Evolutionary conservation across 2,329 filamentous ascomycete genomes (phyloP), one percentile per base, ranked within the genome.

Genomic region (Byssothecium circinans): DNA sequence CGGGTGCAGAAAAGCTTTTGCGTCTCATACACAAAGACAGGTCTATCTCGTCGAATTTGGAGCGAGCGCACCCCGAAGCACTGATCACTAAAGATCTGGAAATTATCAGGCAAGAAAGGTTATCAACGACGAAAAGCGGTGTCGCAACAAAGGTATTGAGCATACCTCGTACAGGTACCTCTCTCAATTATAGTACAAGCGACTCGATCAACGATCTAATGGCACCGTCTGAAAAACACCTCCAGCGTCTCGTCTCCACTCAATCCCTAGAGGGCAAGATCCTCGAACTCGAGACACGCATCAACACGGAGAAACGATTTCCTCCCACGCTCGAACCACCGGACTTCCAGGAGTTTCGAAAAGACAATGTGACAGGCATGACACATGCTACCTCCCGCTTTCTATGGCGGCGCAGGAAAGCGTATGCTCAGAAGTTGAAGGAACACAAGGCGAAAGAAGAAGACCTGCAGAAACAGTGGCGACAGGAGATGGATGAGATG

Each of bases 381-480:
- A 23, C 8, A 4, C 27, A 38, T 3, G 2, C 4, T n/a, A 49
- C 43, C 4, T 43, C 42, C 14, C 30, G 43, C 8, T 18, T 22
- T 2, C 20, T 40, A 32, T 53, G 50, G 50, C 15, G 43, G 8
- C 23, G 37, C n/a, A 47, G 45, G 19, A 47, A 45, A 29, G 43
- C 47, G 44, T 22, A 43, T 12, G 45, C 40, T 2, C 34, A 14
- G 15, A 40, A n/a, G 8, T 8, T 25, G 10, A 7, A 6, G 14
- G 18, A 45, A 19, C 18, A 42, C 23, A 25, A 23, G 18, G 6
- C 8, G 17, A 36, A 41, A 14, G 20, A 30, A 35, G 30, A 15
- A 25, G 7, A 33, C 35, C 3, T 44, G n/a, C 25, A 42, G 27
- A 8, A 25, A 2, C 8, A 38, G 17, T 41, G 45, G 42, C 8